phyloP scores from a whole-genome alignment of 176 grass and related monocot genomes.

The Metroxylon sagu region DNA sequence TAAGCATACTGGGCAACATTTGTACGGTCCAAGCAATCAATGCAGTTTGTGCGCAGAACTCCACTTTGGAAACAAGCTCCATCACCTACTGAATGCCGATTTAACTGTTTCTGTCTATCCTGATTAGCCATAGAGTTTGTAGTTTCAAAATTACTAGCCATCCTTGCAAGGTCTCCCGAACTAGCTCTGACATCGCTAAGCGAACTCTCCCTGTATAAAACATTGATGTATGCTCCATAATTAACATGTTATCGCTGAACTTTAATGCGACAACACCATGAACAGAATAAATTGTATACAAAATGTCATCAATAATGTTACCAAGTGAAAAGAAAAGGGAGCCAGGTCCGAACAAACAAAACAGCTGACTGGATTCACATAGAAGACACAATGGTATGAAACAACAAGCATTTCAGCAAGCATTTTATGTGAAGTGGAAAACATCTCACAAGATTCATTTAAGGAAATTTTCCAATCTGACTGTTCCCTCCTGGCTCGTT shows the following conservation, averaged over 20 bases:
- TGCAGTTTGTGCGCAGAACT: constrained; percentile 96
- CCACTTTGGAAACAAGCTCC: constrained; percentile 67
- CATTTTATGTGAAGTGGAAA: no score
- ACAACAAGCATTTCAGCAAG: no score
- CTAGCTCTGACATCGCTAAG: constrained; percentile 50
- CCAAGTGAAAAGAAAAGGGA: no score
- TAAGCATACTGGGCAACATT: constrained; percentile 98
- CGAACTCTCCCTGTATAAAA: constrained; percentile 35
- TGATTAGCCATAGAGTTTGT: constrained; percentile 22
- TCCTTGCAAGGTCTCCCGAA: constrained; percentile 70
- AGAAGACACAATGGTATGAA: no score
- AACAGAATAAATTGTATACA: no score
- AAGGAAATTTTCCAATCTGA: no score
- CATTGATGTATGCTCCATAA: not conserved
- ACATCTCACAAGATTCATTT: no score
- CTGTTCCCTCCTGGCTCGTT: no score
- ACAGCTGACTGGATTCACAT: no score
- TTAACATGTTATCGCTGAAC: not conserved
- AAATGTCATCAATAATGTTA: no score
- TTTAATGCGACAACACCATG: no score
- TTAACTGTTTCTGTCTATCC: constrained; percentile 37
- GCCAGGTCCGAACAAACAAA: no score
- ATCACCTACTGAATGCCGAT: constrained; percentile 23
- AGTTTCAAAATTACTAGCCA: constrained; percentile 45
- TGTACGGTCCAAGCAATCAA: constrained; percentile 91